Conservation (phyloP, 2,329 filamentous ascomycete genomes). For the Aspergillus phoenicis region DNA sequence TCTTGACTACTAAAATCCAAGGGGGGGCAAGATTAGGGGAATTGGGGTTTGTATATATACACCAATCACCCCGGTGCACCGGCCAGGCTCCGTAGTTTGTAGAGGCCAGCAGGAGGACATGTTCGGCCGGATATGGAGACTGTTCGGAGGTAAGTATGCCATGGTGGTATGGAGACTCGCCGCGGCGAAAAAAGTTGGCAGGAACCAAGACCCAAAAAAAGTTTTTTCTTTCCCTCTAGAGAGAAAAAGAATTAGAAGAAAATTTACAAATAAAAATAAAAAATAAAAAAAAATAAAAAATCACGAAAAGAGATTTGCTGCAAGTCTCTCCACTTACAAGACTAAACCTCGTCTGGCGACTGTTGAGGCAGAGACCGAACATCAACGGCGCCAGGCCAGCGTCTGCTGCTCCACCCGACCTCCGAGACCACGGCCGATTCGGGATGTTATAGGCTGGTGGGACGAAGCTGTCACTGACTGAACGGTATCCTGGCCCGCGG, state of each 20-base stretch:
- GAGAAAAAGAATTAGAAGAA: not conserved
- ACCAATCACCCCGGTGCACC: conserved; percentile 5
- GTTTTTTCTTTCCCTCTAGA: not conserved
- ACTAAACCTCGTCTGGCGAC: conserved; percentile 1
- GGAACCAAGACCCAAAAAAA: not conserved
- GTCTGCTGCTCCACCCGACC: not conserved
- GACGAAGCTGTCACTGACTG: conserved; percentile 5
- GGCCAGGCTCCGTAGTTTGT: conserved; percentile 1
- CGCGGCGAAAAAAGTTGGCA: conserved; percentile 7
- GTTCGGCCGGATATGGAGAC: conserved; percentile 17
- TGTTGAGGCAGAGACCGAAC: not conserved
- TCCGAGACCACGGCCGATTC: not conserved
- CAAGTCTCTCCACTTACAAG: not conserved
- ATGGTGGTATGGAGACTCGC: conserved; percentile 1
- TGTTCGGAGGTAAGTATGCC: conserved; percentile 9
- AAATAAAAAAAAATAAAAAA: not conserved
- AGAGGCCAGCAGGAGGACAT: conserved; percentile 3
- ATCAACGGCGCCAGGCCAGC: conserved; percentile 7
- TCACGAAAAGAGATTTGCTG: not conserved
- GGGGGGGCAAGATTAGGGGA: not conserved
- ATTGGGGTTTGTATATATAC: conserved; percentile 4
- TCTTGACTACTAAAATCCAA: not conserved
- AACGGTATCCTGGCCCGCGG: not conserved
- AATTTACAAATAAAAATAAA: not conserved
- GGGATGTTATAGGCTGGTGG: conserved; percentile 2